Evolutionary conservation across 495 filamentous ascomycete species (phyloP).

Genomic region (Neurospora sp.): DNA sequence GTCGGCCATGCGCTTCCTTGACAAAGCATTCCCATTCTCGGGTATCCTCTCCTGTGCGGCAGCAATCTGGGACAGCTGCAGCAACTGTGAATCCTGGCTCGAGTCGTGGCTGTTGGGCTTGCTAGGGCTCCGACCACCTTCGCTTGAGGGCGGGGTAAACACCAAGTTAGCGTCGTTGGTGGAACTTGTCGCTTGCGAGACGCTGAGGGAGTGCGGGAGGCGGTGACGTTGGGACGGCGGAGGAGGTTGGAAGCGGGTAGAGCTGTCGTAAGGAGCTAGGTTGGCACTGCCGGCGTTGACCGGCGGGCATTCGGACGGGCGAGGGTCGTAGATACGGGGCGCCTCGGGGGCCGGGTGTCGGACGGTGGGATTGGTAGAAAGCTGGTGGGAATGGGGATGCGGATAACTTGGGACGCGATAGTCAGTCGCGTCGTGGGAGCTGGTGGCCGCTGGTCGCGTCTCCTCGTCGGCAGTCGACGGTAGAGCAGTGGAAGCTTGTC

Average conservation of each 20-base stretch:
- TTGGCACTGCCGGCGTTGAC: background rate
- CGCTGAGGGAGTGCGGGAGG: slow-evolving; percentile 26
- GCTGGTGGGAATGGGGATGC: slow-evolving; percentile 9
- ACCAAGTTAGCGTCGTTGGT: slow-evolving; percentile 33
- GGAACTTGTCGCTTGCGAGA: slow-evolving; percentile 33
- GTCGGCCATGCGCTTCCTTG: slow-evolving; percentile 54
- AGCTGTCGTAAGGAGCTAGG: background rate
- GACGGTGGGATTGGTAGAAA: slow-evolving; percentile 7
- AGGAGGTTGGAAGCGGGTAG: background rate
- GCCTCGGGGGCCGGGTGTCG: slow-evolving; percentile 9
- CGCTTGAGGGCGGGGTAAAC: slow-evolving; percentile 39
- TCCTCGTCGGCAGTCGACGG: background rate
- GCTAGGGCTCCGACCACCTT: slow-evolving; percentile 29
- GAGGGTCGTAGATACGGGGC: slow-evolving; percentile 1
- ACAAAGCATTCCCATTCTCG: slow-evolving; percentile 23
- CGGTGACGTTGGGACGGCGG: slow-evolving; percentile 11
- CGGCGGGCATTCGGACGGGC: background rate
- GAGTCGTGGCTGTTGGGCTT: slow-evolving; percentile 25
- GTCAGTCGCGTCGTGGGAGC: slow-evolving; percentile 3
- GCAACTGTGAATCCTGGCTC: slow-evolving; percentile 39
- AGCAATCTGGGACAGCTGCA: slow-evolving; percentile 44
- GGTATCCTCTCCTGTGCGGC: slow-evolving; percentile 39
- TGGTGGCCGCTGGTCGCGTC: background rate
- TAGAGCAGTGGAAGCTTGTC: background rate
- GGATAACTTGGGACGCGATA: slow-evolving; percentile 1